Base-by-base conservation (phyloP, 768 basidiomycete genomes). In the Butyriboletus loyo region DNA sequence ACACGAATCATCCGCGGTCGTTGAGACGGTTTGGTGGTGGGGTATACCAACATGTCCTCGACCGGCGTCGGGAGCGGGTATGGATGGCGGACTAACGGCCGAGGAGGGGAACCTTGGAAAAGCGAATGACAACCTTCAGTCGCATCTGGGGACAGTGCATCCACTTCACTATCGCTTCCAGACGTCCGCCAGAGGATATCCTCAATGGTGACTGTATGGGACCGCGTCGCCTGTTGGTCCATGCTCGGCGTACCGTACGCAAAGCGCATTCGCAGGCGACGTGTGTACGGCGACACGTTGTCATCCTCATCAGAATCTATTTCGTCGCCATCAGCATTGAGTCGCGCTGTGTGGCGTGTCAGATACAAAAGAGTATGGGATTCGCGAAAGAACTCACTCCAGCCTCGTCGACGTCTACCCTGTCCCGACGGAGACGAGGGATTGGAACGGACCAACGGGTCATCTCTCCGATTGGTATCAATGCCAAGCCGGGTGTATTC, bases 301-400 rank as follows among this genome's bases (percentile, higher is more conserved):
- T 81, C 79, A 54, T 86, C 84, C 59, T 83, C 83, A 19, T 82
- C 82, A 0, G 77, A 76, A 3, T 82, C 73, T 50, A 86, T 77
- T 62, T 85, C 83, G 54, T 86, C 80, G 1, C 86, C 85, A 60
- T 86, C 82, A 2, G 76, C 68, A 55, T 75, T 67, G 3, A 77
- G 58, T 32, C 68, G 66, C 13, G 72, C 75, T 77, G 55, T 17
- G 37, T 10, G 43, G 13, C 7, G 14, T 22, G 48, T 58, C 40
- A 64, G 50, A 56, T 30, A 44, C 30, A 31, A 43, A 54, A 48
- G 13, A 13, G 30, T 9, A 22, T 2, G 2, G 19, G 19, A 45
- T 19, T n/a, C 22, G 22, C 13, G 8, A 39, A 52, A 41, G 40
- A 21, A 48, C 70, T 49, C 53, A 71, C 66, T 63, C 68, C 70